These are phyloP conservation scores for Phytophthora boehmeriae DNA, from an alignment of 352 stramenopile genomes.

Conservation along the genomic window DNA sequence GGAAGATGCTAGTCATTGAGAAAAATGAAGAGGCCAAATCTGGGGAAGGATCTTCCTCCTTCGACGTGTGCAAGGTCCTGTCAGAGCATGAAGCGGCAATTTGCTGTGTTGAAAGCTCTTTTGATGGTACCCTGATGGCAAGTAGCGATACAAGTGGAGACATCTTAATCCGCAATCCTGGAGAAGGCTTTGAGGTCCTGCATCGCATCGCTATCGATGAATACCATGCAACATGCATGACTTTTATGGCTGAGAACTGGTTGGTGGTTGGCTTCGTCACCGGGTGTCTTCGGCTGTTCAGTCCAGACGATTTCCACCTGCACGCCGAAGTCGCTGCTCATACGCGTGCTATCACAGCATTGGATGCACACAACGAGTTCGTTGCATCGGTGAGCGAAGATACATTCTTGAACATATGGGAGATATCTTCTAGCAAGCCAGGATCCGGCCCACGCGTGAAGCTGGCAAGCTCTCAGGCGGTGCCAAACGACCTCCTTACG, in stretches of 20 bases:
- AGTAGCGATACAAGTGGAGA: slow-evolving; percentile 66
- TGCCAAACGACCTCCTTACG: slow-evolving; percentile 67
- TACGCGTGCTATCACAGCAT: slow-evolving; percentile 66
- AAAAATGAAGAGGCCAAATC: slow-evolving; percentile 62
- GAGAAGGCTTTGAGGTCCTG: slow-evolving; percentile 63
- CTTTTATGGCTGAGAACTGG: slow-evolving; percentile 61
- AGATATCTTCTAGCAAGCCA: slow-evolving; percentile 35
- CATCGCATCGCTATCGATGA: slow-evolving; percentile 55
- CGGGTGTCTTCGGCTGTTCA: slow-evolving; percentile 62
- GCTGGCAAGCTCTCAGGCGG: slow-evolving; percentile 64
- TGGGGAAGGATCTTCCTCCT: slow-evolving; percentile 47
- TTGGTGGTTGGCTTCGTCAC: slow-evolving; percentile 67
- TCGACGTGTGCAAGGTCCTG: slow-evolving; percentile 69
- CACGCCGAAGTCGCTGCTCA: slow-evolving; percentile 73
- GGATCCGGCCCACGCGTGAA: slow-evolving; percentile 36
- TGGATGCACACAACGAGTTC: slow-evolving; percentile 56
- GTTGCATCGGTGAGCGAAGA: slow-evolving; percentile 76
- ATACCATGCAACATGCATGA: slow-evolving; percentile 57
- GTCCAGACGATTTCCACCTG: slow-evolving; percentile 50
- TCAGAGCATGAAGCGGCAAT: slow-evolving; percentile 59
- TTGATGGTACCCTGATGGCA: slow-evolving; percentile 43
- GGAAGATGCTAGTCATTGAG: slow-evolving; percentile 61
- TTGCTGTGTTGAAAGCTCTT: slow-evolving; percentile 58
- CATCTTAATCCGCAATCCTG: slow-evolving; percentile 60
- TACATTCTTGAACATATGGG: slow-evolving; percentile 84